These are phyloP conservation scores for Smallanthus sonchifolius DNA, from an alignment of 129 eudicot genomes.

Conservation along the genomic window DNA sequence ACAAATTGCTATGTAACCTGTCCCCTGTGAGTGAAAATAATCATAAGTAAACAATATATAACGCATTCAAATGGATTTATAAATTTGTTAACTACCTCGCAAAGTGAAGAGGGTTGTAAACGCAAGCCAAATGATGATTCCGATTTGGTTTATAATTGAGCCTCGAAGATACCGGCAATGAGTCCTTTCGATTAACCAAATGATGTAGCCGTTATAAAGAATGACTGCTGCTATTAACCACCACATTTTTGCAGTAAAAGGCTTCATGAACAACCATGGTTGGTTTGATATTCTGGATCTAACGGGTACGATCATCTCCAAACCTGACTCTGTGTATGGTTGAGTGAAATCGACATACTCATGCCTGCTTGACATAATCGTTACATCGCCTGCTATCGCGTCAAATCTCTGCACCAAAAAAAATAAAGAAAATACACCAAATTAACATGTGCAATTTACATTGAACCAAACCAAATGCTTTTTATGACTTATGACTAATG, in stretches of 20 bases:
- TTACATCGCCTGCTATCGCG: constrained; percentile 49
- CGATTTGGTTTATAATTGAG: constrained; percentile 18
- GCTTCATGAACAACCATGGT: constrained; percentile 58
- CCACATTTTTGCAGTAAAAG: constrained; percentile 54
- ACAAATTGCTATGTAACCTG: constrained; percentile 41
- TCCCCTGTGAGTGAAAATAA: constrained; percentile 34
- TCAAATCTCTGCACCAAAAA: constrained; percentile 31
- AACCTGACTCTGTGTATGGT: constrained; percentile 56
- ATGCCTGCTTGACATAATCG: constrained; percentile 38
- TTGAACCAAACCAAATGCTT: not conserved
- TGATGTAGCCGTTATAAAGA: constrained; percentile 42
- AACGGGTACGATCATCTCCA: constrained; percentile 50
- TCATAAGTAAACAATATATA: not conserved
- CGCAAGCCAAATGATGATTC: constrained; percentile 42
- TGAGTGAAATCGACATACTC: constrained; percentile 50
- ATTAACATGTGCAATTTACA: not conserved
- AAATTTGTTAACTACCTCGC: constrained; percentile 22
- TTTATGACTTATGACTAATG: not conserved
- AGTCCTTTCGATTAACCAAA: constrained; percentile 47
- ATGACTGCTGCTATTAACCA: constrained; percentile 35
- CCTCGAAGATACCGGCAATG: constrained; percentile 21
- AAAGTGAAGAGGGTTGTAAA: constrained; percentile 45
- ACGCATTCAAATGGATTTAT: not conserved
- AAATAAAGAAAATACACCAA: not conserved
- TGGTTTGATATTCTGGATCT: constrained; percentile 29